phyloP scores from a whole-genome alignment of 306 rosid genomes.

The Abrus precatorius region DNA sequence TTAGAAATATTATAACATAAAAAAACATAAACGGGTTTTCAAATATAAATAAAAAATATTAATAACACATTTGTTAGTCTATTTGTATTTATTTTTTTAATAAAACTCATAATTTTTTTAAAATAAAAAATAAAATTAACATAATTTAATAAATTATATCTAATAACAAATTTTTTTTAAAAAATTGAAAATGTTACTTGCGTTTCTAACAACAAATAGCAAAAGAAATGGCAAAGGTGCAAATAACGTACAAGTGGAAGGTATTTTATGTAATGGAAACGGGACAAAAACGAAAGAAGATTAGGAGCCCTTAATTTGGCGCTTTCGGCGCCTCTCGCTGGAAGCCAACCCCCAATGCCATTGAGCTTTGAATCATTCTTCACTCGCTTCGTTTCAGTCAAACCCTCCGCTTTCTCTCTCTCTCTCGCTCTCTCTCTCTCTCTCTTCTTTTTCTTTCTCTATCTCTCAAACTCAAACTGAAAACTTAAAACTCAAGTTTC shows the following conservation, averaged over 20 bases:
- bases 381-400: conserved; percentile 35
- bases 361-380: conserved; percentile 51
- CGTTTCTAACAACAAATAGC: no score
- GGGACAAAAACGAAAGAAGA: conserved; percentile 19
- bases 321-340: conserved; percentile 61
- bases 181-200: no score
- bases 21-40: no score
- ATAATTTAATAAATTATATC: no score
- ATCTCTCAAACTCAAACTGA: neutral
- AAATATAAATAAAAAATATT: no score
- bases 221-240: conserved; percentile 42
- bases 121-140: no score
- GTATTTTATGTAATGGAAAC: conserved; percentile 6
- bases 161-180: no score
- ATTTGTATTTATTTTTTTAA: no score
- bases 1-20: no score
- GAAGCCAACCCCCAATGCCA: conserved; percentile 50
- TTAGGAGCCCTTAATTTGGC: conserved; percentile 59
- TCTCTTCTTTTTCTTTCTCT: conserved; percentile 31
- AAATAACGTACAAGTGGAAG: conserved; percentile 16
- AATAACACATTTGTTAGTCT: no score
- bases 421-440: conserved; percentile 24
- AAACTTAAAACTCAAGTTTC: conserved; percentile 13
- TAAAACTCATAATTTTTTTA: no score
- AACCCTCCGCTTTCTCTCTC: conserved; percentile 13